A percentile compares a stretch with the other conserved stretches of the same genome.
Conservation (phyloP, 208 protist genomes). For the Acanthamoeba sp. region DNA sequence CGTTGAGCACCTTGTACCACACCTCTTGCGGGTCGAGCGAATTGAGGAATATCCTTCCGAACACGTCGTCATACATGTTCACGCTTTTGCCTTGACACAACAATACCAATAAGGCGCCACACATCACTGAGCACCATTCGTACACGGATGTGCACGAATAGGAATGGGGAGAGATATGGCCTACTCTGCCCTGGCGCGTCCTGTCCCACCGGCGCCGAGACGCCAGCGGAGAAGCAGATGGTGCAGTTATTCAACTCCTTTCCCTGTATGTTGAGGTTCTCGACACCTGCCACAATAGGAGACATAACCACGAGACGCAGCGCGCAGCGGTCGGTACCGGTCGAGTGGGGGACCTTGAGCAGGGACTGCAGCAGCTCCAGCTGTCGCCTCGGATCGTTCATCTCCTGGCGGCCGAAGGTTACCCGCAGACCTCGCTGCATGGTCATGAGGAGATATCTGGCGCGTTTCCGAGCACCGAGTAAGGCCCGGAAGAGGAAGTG, state of each 20-base stretch:
- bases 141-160: background rate
- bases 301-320: too few species aligned
- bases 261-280: background rate
- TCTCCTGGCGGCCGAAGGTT: conserved; percentile 11
- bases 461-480: too few species aligned
- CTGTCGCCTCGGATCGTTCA: conserved; percentile 27
- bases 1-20: conserved; percentile 12
- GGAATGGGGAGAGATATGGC: background rate
- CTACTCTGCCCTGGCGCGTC: background rate
- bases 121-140: background rate
- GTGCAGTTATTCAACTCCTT: conserved; percentile 37
- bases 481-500: too few species aligned
- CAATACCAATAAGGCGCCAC: background rate
- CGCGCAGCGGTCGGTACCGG: too few species aligned
- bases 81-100: background rate
- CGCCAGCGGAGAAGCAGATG: conserved; percentile 38
- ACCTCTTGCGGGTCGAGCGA: background rate
- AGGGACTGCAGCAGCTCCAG: background rate
- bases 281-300: conserved; percentile 20
- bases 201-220: background rate
- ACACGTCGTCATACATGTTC: conserved; percentile 45
- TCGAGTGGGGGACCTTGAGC: background rate
- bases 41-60: conserved; percentile 41
- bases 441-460: conserved; percentile 30
- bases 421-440: conserved; percentile 33